Conservation (phyloP, 768 basidiomycete genomes). For the Mycena capillaripes region DNA sequence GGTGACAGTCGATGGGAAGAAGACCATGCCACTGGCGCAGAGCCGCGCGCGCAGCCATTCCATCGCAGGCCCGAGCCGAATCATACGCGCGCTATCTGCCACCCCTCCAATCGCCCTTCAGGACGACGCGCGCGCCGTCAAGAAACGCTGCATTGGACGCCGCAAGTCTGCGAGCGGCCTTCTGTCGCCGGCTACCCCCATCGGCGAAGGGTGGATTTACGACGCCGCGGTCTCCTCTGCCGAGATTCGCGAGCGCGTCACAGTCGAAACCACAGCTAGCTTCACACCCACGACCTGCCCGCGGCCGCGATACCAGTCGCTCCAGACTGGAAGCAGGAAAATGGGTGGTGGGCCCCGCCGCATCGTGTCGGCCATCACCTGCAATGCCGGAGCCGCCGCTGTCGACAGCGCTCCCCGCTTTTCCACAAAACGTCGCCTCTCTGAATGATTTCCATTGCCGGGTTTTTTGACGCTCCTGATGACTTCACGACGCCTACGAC, state of each 20-base stretch:
- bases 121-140: slow-evolving; percentile 56
- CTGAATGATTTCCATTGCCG: slow-evolving; percentile 22
- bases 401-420: slow-evolving; percentile 19
- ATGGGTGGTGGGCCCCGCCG: slow-evolving; percentile 18
- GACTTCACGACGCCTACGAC: slow-evolving; percentile 21
- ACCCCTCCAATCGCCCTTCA: slow-evolving; percentile 28
- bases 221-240: slow-evolving; percentile 62
- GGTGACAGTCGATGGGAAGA: slow-evolving; percentile 35
- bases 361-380: slow-evolving; percentile 12
- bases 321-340: slow-evolving; percentile 20
- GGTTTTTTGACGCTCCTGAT: slow-evolving; percentile 5
- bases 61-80: slow-evolving; percentile 37
- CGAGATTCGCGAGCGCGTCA: slow-evolving; percentile 44
- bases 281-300: background rate
- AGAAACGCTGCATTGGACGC: slow-evolving; percentile 69
- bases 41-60: slow-evolving; percentile 54
- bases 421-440: slow-evolving; percentile 32
- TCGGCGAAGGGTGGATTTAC: slow-evolving; percentile 61
- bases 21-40: slow-evolving; percentile 35
- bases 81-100: slow-evolving; percentile 2
- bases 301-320: slow-evolving; percentile 34
- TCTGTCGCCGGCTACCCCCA: slow-evolving; percentile 38
- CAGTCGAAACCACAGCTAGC: slow-evolving; percentile 26
- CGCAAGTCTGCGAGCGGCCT: slow-evolving; percentile 59
- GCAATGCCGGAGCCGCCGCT: background rate